Evolutionary conservation across 345 rosid genomes (phyloP), one percentile per base, ranked within the genome.

Genomic region (Barbarea vulgaris): DNA sequence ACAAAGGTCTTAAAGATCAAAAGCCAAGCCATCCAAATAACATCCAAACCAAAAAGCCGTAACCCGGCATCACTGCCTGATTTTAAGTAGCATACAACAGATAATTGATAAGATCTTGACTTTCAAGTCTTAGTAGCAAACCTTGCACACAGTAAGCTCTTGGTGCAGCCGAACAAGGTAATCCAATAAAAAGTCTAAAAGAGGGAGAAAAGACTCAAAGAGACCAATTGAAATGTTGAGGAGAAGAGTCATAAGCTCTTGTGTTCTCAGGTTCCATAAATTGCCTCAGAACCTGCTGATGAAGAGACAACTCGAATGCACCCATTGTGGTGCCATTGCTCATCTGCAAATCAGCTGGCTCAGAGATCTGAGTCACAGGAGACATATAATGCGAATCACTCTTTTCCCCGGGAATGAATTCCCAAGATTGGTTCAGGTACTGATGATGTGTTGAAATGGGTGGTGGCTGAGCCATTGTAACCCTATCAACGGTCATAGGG

Each of bases 191-290:
- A 15, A 3, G n/a, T 52, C 63, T 21, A 18, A 10, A 17, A 9
- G 55, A 7, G 10, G 66, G 53, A 52, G 27, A 41, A 14, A 53
- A 37, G n/a, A 51, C 66, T 81, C 77, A 90, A 21, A 87, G 96
- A 15, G 90, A 85, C 92, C 93, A 90, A 74, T 89, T 76, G 78
- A 83, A 84, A 53, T 85, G 83, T 63, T 79, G 88, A 58, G 83
- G 44, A 24, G 80, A 77, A 33, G 77, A 59, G 76, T 85, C 83
- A 34, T 84, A 86, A 4, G 82, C 84, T 71, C 87, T 82, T 54
- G 91, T 36, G 63, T 81, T 86, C 64, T 89, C 89, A 11, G 79
- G 85, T 50, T 84, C 95, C 81, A 77, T 52, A 58, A 83, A 83
- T 63, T 87, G 93, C 79, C 84, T 86, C 72, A 84, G 77, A 69